These are phyloP conservation scores for Brasilioporus rufonigricans DNA, from an alignment of 768 basidiomycete genomes.

Conservation along the genomic window DNA sequence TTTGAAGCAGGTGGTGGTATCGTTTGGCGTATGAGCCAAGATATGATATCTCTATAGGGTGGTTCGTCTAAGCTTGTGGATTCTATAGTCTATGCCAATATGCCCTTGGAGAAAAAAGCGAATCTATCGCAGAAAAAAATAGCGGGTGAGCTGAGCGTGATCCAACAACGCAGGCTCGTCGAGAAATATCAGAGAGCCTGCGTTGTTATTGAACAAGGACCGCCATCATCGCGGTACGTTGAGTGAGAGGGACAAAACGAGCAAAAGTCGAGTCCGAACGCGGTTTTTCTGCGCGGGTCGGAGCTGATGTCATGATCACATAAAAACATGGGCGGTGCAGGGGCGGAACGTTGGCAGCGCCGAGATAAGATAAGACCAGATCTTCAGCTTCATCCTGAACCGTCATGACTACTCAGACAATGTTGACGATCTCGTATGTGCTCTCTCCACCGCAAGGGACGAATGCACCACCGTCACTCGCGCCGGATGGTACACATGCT, in stretches of 20 bases:
- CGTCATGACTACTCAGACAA: constrained; percentile 22
- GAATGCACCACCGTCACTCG: constrained; percentile 19
- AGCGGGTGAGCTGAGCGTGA: too few relatives aligned
- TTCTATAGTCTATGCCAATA: constrained; percentile 16
- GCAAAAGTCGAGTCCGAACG: background rate
- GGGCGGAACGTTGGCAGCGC: constrained; percentile 4
- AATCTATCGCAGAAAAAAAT: constrained; percentile 2
- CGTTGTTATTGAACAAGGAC: constrained; percentile 52
- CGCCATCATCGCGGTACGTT: constrained; percentile 40
- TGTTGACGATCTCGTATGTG: constrained; percentile 21
- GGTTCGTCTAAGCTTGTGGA: constrained; percentile 6
- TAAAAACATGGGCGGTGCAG: background rate
- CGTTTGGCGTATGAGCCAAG: background rate
- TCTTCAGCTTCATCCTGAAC: constrained; percentile 4
- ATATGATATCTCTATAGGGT: constrained; percentile 11
- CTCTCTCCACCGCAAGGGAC: constrained; percentile 22
- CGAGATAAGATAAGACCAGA: constrained; percentile 26
- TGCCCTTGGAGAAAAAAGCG: background rate
- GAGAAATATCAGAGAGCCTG: constrained; percentile 33
- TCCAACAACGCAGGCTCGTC: constrained; percentile 21
- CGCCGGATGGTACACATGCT: constrained; percentile 20
- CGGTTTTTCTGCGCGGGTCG: constrained; percentile 10
- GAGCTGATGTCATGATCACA: constrained; percentile 6
- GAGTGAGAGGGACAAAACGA: constrained; percentile 5
- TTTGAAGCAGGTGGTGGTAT: constrained; percentile 4